Evolutionary conservation across 169 alveolate species (phyloP).

Genomic region (Plasmodium vivax): DNA sequence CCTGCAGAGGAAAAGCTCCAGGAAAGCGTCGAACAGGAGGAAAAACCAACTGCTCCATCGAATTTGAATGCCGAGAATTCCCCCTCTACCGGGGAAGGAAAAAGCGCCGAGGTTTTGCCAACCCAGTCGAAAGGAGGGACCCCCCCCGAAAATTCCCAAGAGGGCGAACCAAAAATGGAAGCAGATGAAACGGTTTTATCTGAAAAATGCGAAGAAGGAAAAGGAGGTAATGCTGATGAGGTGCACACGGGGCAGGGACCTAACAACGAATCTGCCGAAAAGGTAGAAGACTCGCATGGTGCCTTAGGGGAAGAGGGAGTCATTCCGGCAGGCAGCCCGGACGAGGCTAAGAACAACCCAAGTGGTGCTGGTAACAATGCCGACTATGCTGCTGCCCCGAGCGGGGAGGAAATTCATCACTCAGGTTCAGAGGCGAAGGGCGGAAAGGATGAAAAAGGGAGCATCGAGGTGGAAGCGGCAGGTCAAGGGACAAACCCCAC

Average conservation of each 20-base stretch:
- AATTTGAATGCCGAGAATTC: neutral
- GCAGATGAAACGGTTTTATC: neutral
- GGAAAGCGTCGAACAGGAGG: neutral
- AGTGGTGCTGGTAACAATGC: neutral
- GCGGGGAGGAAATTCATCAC: neutral
- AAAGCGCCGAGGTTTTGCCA: neutral
- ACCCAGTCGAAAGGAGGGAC: neutral
- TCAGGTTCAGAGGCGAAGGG: neutral
- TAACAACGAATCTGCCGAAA: neutral
- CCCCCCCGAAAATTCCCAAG: neutral
- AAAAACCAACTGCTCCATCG: neutral
- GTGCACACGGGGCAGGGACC: neutral
- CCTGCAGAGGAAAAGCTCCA: neutral
- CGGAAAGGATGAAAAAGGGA: neutral
- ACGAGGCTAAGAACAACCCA: neutral
- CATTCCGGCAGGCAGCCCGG: neutral
- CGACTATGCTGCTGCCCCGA: neutral
- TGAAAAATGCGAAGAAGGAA: neutral
- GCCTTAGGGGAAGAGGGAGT: neutral
- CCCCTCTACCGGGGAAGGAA: neutral
- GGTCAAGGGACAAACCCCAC: neutral
- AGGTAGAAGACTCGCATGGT: neutral
- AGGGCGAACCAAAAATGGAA: neutral
- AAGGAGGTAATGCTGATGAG: neutral
- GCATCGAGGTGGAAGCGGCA: neutral